Percentiles rank a stretch among this genome's conserved stretches.
Conservation (phyloP, 1,284 basidiomycete genomes). For the Leccinum ponderosum region DNA sequence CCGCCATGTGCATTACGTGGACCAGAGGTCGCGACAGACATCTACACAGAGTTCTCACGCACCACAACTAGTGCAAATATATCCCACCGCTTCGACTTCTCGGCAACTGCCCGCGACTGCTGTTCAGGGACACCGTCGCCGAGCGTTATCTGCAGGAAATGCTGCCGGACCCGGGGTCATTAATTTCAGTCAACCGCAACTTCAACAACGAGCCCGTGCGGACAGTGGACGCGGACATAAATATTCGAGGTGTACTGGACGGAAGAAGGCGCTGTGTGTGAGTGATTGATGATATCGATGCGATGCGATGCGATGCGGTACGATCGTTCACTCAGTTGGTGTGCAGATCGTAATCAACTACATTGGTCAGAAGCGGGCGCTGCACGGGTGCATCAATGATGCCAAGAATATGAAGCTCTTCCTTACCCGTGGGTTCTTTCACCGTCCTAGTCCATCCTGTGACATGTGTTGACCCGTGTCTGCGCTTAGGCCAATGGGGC, state of each 20-base stretch:
- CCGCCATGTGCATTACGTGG: slow-evolving; percentile 30
- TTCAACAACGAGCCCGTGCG: slow-evolving; percentile 3
- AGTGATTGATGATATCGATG: slow-evolving; percentile 27
- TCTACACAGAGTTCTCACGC: slow-evolving; percentile 7
- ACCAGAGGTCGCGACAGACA: slow-evolving; percentile 14
- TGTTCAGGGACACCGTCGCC: slow-evolving; percentile 18
- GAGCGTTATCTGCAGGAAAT: slow-evolving; percentile 23
- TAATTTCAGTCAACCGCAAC: slow-evolving; percentile 4
- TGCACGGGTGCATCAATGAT: slow-evolving; percentile 85
- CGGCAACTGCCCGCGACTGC: background rate
- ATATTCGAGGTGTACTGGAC: slow-evolving; percentile 72
- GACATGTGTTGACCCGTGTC: background rate
- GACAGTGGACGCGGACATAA: slow-evolving; percentile 32
- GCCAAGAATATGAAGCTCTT: slow-evolving; percentile 71
- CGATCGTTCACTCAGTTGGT: background rate
- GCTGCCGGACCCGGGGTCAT: background rate
- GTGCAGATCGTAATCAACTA: slow-evolving; percentile 79
- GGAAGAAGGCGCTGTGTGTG: slow-evolving; percentile 73
- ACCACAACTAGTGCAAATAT: background rate
- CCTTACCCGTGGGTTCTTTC: slow-evolving; percentile 56
- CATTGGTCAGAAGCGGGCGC: slow-evolving; percentile 55
- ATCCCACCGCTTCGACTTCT: slow-evolving; percentile 6
- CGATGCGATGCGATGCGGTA: background rate
- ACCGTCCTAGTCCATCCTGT: background rate
- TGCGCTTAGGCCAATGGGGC: slow-evolving; percentile 52